Evolutionary conservation across 768 basidiomycete species (phyloP), one percentile per base, ranked within the genome.

Genomic region (Hygrocybe punicea): DNA sequence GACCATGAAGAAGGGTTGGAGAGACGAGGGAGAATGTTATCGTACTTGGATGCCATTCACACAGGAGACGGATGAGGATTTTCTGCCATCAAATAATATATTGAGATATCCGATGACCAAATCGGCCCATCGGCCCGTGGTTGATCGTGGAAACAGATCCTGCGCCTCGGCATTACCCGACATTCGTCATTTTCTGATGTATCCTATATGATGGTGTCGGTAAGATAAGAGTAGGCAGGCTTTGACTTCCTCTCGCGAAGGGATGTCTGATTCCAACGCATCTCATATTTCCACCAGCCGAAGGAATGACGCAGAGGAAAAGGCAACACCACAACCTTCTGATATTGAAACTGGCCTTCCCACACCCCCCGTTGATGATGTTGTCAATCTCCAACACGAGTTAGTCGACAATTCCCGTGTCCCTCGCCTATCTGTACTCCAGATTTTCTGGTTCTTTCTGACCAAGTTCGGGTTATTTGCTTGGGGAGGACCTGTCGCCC

Each of bases 21-120:
- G 17, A 72, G 71, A 37, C 59, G 64, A 21, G 64, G 65, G 24
- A 71, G 74, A 51, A 79, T 67, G 57, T 76, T 73, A 53, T 80
- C 75, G 68, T 81, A 78, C 36, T 64, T 65, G 24, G 70, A 65
- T 21, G 54, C 37, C 58, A 61, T 45, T 47, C 21, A 11, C n/a
- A 47, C n/a, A n/a, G n/a, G n/a, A n/a, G n/a, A n/a, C n/a, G n/a
- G n/a, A n/a, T n/a, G n/a, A n/a, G n/a, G n/a, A n/a, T n/a, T n/a
- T n/a, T n/a, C n/a, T n/a, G n/a, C n/a, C n/a, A n/a, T n/a, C n/a
- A n/a, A n/a, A n/a, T n/a, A n/a, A n/a, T n/a, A n/a, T n/a, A n/a
- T n/a, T n/a, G n/a, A n/a, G n/a, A n/a, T n/a, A n/a, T n/a, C n/a
- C n/a, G n/a, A n/a, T n/a, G n/a, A n/a, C n/a, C n/a, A n/a, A n/a